Conservation (phyloP, 345 rosid genomes). For the Mercurialis annua region DNA sequence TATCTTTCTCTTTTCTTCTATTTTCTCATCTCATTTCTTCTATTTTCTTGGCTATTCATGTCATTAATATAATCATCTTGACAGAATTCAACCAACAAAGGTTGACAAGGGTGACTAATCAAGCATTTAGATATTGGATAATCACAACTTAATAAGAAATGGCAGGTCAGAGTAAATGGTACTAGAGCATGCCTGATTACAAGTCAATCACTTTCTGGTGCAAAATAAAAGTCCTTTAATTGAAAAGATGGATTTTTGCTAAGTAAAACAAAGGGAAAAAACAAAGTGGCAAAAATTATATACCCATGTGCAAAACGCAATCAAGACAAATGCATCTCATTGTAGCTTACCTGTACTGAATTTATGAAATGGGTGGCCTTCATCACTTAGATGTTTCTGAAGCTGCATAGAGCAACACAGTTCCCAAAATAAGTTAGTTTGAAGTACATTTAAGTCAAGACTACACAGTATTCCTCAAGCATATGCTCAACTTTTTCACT, state of each 20-base stretch:
- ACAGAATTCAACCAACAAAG: not conserved
- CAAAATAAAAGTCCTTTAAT: not conserved
- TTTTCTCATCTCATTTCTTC: too few species aligned
- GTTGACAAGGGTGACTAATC: not conserved
- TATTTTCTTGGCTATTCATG: too few species aligned
- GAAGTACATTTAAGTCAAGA: not conserved
- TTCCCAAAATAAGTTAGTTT: slow-evolving; percentile 9
- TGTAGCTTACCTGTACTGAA: slow-evolving; percentile 71
- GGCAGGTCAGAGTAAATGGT: not conserved
- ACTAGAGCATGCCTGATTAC: not conserved
- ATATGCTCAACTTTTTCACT: not conserved
- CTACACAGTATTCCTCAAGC: not conserved
- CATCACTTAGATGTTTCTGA: slow-evolving; percentile 65
- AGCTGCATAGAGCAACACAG: slow-evolving; percentile 44
- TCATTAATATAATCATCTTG: too few species aligned
- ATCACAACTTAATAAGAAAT: not conserved
- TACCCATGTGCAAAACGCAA: not conserved
- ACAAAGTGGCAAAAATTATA: not conserved
- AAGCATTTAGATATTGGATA: not conserved
- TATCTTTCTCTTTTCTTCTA: too few species aligned
- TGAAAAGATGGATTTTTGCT: not conserved
- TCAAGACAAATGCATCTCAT: not conserved
- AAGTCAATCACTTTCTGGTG: not conserved
- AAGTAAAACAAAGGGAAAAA: not conserved
- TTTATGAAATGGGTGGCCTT: slow-evolving; percentile 85